Evolutionary conservation across 2,329 filamentous ascomycete genomes (phyloP).

Genomic region (Trichoderma lentiforme): DNA sequence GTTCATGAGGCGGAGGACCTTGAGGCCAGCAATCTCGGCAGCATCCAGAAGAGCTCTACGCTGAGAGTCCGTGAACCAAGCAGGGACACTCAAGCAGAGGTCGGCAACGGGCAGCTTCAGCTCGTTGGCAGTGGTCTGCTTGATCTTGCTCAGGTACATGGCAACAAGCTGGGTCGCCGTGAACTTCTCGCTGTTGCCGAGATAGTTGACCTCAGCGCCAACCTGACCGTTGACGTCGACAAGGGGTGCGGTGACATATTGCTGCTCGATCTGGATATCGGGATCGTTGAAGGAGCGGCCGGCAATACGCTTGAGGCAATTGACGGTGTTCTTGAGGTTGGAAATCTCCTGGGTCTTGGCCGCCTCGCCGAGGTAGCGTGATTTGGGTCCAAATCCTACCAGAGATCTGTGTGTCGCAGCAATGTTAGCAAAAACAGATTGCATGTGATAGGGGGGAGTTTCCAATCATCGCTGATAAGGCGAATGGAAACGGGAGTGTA

Average conservation of each 20-base stretch:
- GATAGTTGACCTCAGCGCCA: constrained; percentile 87
- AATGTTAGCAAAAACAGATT: constrained; percentile 18
- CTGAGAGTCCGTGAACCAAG: constrained; percentile 96
- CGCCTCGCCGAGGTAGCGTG: constrained; percentile 87
- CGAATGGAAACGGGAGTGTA: neutral
- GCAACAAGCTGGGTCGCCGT: constrained; percentile 88
- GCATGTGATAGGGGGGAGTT: constrained; percentile 9
- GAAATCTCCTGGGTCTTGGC: constrained; percentile 99
- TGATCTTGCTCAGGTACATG: constrained; percentile 96
- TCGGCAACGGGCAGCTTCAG: constrained; percentile 89
- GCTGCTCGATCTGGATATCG: constrained; percentile 88
- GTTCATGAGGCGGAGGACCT: constrained; percentile 91
- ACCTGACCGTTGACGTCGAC: constrained; percentile 92
- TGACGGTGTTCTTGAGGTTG: constrained; percentile 98
- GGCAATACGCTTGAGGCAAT: constrained; percentile 85
- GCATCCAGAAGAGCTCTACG: constrained; percentile 86
- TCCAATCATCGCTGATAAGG: neutral
- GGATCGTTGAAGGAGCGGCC: constrained; percentile 85
- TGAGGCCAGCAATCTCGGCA: constrained; percentile 88
- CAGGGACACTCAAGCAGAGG: constrained; percentile 87
- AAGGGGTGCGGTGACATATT: constrained; percentile 81
- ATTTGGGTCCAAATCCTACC: constrained; percentile 92
- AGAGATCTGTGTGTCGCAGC: constrained; percentile 62
- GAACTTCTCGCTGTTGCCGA: constrained; percentile 94
- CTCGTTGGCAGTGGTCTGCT: constrained; percentile 80